Percentiles rank a stretch among this genome's conserved stretches.
These are phyloP conservation scores for Puya raimondii DNA, from an alignment of 176 grass and related monocot species.

Conservation along the genomic window DNA sequence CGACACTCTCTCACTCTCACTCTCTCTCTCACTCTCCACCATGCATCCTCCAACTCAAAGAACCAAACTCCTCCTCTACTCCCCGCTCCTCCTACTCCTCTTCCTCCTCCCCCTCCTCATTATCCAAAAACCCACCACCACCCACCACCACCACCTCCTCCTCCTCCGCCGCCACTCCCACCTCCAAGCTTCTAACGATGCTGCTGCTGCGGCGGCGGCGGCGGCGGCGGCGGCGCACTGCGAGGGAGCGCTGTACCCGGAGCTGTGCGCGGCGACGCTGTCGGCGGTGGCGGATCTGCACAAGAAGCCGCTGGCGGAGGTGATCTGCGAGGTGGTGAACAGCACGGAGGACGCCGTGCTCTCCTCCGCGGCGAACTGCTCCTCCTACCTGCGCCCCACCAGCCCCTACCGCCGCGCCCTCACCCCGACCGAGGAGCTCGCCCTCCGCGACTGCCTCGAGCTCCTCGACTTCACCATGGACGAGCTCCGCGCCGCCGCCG, in stretches of 20 bases:
- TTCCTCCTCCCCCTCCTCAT: constrained; percentile 8
- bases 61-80: neutral
- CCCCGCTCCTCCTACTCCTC: neutral
- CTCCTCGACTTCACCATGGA: constrained; percentile 55
- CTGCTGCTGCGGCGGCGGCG: constrained; percentile 18
- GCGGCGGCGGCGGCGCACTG: constrained; percentile 41
- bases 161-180: neutral
- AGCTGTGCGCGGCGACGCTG: constrained; percentile 58
- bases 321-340: constrained; percentile 42
- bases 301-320: constrained; percentile 46
- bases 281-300: constrained; percentile 42
- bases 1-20: no score
- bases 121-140: constrained; percentile 3
- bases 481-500: constrained; percentile 29
- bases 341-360: constrained; percentile 32
- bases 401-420: constrained; percentile 1
- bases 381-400: constrained; percentile 20
- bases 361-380: constrained; percentile 38
- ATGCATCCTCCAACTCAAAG: neutral
- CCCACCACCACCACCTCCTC: neutral
- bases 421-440: constrained; percentile 22
- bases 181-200: neutral
- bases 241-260: constrained; percentile 60
- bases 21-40: neutral
- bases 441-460: constrained; percentile 63